A percentile compares a stretch with the other conserved stretches of the same genome.
Conservation (phyloP, 495 filamentous ascomycete species). For the Tricharina praecox region DNA sequence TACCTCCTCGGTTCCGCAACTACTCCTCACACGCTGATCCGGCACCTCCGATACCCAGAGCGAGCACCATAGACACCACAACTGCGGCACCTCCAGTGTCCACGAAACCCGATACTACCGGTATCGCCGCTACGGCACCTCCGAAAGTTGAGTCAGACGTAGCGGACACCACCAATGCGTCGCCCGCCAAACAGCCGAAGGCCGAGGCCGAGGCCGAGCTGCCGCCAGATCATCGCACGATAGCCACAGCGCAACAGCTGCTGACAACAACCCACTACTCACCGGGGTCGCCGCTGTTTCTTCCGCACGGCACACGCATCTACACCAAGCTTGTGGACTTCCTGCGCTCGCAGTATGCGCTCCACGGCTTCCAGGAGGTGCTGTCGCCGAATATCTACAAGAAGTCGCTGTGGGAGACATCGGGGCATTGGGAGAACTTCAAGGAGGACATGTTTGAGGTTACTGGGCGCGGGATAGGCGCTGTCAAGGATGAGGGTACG, state of each 20-base stretch:
- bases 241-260: conserved; percentile 55
- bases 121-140: too few species aligned
- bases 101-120: too few species aligned
- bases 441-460: conserved; percentile 92
- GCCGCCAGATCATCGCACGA: conserved; percentile 43
- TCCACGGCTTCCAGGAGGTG: conserved; percentile 82
- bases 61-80: too few species aligned
- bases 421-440: conserved; percentile 87
- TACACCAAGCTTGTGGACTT: conserved; percentile 78
- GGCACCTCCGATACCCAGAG: too few species aligned
- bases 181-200: too few species aligned
- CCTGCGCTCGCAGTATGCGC: conserved; percentile 69
- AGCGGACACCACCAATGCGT: too few species aligned
- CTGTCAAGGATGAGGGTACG: conserved; percentile 23
- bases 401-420: conserved; percentile 70
- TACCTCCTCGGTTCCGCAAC: too few species aligned
- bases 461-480: conserved; percentile 42
- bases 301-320: conserved; percentile 67
- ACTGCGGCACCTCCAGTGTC: too few species aligned
- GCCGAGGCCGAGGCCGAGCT: too few species aligned
- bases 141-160: too few species aligned
- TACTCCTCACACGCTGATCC: too few species aligned
- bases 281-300: conserved; percentile 76
- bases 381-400: conserved; percentile 92
- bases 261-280: conserved; percentile 65